Conservation (phyloP, 2,329 filamentous ascomycete species). For the Rutstroemia sp. region DNA sequence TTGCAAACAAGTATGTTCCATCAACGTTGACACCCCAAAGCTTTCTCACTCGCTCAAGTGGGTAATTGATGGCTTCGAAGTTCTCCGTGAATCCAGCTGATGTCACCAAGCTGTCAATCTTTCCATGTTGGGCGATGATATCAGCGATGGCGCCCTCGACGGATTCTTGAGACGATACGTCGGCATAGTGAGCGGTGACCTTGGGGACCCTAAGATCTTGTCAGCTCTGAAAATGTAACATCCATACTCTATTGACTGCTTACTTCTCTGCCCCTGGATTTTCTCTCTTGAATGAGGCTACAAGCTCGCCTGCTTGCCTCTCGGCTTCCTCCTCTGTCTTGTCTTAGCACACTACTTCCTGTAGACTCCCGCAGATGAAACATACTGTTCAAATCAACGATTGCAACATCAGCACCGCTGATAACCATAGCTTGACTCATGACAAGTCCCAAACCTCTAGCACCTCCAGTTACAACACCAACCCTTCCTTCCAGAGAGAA, state of each 20-base stretch:
- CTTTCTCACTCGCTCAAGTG: constrained; percentile 83
- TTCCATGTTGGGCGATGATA: constrained; percentile 61
- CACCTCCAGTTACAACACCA: constrained; percentile 82
- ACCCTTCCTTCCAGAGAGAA: constrained; percentile 84
- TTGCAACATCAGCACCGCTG: constrained; percentile 80
- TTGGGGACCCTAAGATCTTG: constrained; percentile 55
- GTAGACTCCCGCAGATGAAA: constrained; percentile 17
- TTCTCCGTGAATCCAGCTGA: constrained; percentile 97
- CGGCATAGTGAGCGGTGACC: constrained; percentile 83
- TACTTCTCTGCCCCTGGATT: constrained; percentile 69
- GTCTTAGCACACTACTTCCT: constrained; percentile 12
- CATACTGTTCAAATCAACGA: constrained; percentile 89
- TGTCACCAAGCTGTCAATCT: constrained; percentile 87
- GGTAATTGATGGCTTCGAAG: constrained; percentile 85
- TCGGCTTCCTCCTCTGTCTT: constrained; percentile 70
- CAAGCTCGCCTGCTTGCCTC: constrained; percentile 64
- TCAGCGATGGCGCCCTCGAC: constrained; percentile 68
- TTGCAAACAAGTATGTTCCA: constrained; percentile 85
- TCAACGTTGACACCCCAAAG: constrained; percentile 92
- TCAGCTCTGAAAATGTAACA: background rate
- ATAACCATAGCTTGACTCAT: constrained; percentile 90
- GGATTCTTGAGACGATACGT: constrained; percentile 74
- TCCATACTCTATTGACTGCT: constrained; percentile 16
- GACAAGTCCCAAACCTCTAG: constrained; percentile 79
- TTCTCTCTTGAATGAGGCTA: constrained; percentile 69